phyloP scores from a whole-genome alignment of 371 early-diverging fungal genomes.

The Mycotypha africana region DNA sequence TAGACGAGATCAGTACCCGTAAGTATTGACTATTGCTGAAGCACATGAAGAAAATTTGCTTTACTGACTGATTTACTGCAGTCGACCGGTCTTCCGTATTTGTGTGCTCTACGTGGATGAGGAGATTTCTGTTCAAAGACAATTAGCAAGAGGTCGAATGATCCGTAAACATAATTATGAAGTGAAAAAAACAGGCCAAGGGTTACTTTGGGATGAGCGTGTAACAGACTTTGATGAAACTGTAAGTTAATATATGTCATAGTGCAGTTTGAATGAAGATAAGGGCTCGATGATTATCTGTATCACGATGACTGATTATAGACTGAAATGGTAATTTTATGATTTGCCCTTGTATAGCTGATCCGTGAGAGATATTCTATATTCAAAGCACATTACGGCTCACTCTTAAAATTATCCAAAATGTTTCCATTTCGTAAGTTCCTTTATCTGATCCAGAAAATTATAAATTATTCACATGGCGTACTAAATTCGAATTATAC shows the following conservation, averaged over 20 bases:
- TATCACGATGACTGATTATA: too few species aligned
- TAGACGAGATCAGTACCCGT: slow-evolving; percentile 53
- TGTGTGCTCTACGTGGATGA: slow-evolving; percentile 65
- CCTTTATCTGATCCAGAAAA: too few species aligned
- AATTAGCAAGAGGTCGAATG: slow-evolving; percentile 51
- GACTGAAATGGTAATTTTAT: too few species aligned
- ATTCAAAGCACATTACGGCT: slow-evolving; percentile 63
- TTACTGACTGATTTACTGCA: slow-evolving; percentile 2
- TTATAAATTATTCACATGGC: neutral
- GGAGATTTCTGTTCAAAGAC: slow-evolving; percentile 59
- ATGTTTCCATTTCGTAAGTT: slow-evolving; percentile 69
- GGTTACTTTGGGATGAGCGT: slow-evolving; percentile 59
- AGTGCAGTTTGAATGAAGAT: too few species aligned
- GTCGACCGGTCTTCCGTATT: slow-evolving; percentile 62
- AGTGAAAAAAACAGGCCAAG: slow-evolving; percentile 56
- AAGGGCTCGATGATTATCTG: too few species aligned
- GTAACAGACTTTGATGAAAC: slow-evolving; percentile 63
- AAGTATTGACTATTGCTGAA: slow-evolving; percentile 4
- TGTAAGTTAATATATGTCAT: slow-evolving; percentile 30
- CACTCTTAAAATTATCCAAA: slow-evolving; percentile 54
- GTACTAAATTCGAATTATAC: neutral
- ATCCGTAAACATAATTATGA: slow-evolving; percentile 58
- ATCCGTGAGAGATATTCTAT: slow-evolving; percentile 62
- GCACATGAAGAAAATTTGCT: too few species aligned
- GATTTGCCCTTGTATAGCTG: too few species aligned